Percentiles rank a stretch among this genome's conserved stretches.
phyloP scores from a whole-genome alignment of 202 grass and related monocot species.

The Schoenoplectus triqueter region DNA sequence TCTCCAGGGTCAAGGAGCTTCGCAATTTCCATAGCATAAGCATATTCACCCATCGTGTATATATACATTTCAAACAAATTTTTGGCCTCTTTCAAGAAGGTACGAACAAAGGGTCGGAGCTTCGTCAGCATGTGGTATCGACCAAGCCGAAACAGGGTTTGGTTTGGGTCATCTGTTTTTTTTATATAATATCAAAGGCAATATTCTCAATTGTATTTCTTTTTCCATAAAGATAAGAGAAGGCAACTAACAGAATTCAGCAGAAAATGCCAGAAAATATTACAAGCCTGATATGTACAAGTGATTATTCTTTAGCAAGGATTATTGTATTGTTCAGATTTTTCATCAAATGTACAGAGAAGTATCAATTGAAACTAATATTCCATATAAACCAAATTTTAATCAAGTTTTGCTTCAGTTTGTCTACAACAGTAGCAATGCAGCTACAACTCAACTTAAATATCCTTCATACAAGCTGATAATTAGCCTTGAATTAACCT shows the following conservation, averaged over 20 bases:
- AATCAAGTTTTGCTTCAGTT: neutral
- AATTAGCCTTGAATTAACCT: neutral
- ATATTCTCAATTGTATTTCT: neutral
- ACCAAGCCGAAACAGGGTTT: conserved; percentile 67
- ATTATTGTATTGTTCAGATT: neutral
- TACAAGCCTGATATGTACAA: neutral
- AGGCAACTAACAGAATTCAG: neutral
- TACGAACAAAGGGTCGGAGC: conserved; percentile 73
- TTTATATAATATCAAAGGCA: conserved; percentile 11
- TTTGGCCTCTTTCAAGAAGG: conserved; percentile 77
- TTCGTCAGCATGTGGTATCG: conserved; percentile 80
- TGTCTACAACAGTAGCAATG: neutral
- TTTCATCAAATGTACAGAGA: conserved; percentile 19
- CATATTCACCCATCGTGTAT: conserved; percentile 85
- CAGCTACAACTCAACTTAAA: neutral
- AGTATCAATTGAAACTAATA: neutral
- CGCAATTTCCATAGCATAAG: conserved; percentile 77
- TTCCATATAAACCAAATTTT: neutral
- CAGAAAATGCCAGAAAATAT: neutral
- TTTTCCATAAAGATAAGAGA: neutral
- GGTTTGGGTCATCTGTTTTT: conserved; percentile 61
- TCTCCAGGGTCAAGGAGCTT: conserved; percentile 87
- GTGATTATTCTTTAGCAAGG: neutral
- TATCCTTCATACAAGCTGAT: neutral
- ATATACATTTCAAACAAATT: conserved; percentile 87